Evolutionary conservation across 805 yeast genomes (phyloP).

Genomic region (Candida chilensis): DNA sequence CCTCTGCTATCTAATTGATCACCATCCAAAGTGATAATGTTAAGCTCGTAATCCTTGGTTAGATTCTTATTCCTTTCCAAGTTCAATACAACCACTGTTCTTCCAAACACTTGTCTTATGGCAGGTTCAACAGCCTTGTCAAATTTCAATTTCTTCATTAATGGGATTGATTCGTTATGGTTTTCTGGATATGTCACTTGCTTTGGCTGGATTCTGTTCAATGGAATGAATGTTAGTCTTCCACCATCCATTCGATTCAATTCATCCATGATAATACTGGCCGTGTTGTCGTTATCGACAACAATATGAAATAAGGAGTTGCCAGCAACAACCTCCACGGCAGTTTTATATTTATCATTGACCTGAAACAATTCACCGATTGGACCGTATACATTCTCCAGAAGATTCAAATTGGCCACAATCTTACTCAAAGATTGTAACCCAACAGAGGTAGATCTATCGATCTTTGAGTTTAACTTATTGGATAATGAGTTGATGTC

Average conservation of each 20-base stretch:
- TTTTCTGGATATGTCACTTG: constrained; percentile 49
- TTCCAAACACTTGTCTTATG: constrained; percentile 73
- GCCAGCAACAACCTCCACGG: constrained; percentile 88
- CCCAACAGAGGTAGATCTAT: constrained; percentile 60
- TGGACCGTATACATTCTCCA: constrained; percentile 68
- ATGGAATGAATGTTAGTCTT: constrained; percentile 84
- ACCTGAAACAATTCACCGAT: constrained; percentile 77
- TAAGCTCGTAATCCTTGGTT: constrained; percentile 50
- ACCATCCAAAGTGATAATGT: constrained; percentile 86
- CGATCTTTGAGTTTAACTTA: too few species aligned
- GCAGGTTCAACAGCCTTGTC: constrained; percentile 54
- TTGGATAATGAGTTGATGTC: too few species aligned
- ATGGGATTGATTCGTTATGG: constrained; percentile 60
- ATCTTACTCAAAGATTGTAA: constrained; percentile 61
- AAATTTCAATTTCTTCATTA: constrained; percentile 64
- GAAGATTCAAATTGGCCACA: constrained; percentile 45
- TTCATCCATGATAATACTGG: constrained; percentile 70
- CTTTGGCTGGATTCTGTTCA: constrained; percentile 51
- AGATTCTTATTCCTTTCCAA: constrained; percentile 60
- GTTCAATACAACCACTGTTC: constrained; percentile 66
- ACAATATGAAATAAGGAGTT: constrained; percentile 79
- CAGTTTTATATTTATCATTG: constrained; percentile 73
- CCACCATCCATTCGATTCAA: constrained; percentile 64
- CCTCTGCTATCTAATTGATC: constrained; percentile 83
- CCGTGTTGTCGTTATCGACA: constrained; percentile 82